phyloP scores from a whole-genome alignment of 1,139 yeast species.

The Candida glucosophila region DNA sequence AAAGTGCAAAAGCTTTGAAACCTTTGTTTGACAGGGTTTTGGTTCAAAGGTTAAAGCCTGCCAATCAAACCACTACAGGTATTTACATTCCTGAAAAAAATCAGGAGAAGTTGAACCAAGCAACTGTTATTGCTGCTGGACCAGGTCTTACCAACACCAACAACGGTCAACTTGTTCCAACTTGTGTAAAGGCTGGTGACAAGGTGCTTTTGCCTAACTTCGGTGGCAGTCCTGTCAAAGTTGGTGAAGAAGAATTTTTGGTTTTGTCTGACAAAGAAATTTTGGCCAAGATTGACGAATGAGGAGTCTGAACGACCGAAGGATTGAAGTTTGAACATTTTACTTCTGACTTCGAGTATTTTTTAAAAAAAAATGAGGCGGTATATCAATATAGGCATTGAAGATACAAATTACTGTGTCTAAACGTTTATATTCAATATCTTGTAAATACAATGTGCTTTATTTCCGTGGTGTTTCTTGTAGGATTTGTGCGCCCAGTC shows the following conservation, averaged over 20 bases:
- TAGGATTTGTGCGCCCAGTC: too few species aligned
- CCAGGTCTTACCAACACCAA: conserved; percentile 65
- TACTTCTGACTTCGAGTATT: too few species aligned
- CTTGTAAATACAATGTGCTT: too few species aligned
- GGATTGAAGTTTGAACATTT: too few species aligned
- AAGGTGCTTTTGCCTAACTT: conserved; percentile 86
- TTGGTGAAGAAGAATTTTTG: conserved; percentile 74
- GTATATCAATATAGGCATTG: too few species aligned
- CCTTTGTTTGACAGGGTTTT: conserved; percentile 94
- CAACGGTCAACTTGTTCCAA: conserved; percentile 60
- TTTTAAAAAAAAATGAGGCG: too few species aligned
- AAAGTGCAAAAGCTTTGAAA: conserved; percentile 78
- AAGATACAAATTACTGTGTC: too few species aligned
- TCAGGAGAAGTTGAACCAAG: conserved; percentile 85
- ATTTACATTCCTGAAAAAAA: conserved; percentile 94
- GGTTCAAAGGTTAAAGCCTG: conserved; percentile 89
- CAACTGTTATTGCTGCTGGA: conserved; percentile 73
- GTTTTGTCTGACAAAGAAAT: conserved; percentile 87
- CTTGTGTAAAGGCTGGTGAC: conserved; percentile 81
- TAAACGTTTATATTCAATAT: too few species aligned
- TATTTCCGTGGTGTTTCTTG: too few species aligned
- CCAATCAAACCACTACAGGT: conserved; percentile 89
- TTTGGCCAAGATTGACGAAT: conserved; percentile 71
- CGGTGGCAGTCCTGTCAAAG: conserved; percentile 81
- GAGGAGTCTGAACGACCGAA: too few species aligned